Percentiles rank a stretch among this genome's conserved stretches.
phyloP scores from a whole-genome alignment of 108 stramenopile species.

The Cyclotella cryptica region DNA sequence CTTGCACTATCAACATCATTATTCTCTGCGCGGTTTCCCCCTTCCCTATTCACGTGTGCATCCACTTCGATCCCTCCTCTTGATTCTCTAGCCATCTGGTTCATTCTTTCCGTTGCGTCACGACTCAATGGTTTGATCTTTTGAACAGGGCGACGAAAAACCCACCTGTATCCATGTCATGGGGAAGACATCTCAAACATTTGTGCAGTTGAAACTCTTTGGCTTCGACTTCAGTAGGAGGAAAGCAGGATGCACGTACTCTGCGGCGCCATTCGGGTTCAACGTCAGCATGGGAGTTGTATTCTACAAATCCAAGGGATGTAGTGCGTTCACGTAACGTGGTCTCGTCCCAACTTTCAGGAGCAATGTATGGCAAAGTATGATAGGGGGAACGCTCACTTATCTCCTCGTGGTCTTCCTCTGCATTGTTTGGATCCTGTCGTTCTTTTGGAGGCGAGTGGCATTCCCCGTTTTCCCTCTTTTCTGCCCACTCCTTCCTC shows the following conservation, averaged over 20 bases:
- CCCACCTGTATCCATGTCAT: slow-evolving; percentile 98
- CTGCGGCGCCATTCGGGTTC: slow-evolving; percentile 62
- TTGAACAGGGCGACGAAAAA: slow-evolving; percentile 96
- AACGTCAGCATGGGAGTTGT: slow-evolving; percentile 71
- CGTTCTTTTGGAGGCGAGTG: slow-evolving; percentile 49
- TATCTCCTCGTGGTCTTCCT: slow-evolving; percentile 19
- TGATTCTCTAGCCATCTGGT: slow-evolving; percentile 41
- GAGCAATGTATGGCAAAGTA: slow-evolving; percentile 53
- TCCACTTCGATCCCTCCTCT: slow-evolving; percentile 31
- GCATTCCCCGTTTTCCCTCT: slow-evolving; percentile 31
- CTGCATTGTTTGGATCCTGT: slow-evolving; percentile 35
- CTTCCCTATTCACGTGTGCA: slow-evolving; percentile 13
- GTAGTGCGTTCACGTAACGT: slow-evolving; percentile 60
- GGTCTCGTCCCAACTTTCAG: slow-evolving; percentile 68
- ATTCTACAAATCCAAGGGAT: slow-evolving; percentile 68
- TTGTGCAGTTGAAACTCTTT: slow-evolving; percentile 76
- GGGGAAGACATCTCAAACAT: slow-evolving; percentile 94
- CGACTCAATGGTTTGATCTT: slow-evolving; percentile 82
- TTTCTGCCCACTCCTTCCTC: slow-evolving; percentile 58
- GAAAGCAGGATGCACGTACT: slow-evolving; percentile 74
- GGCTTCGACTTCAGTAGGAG: slow-evolving; percentile 88
- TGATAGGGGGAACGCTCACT: slow-evolving; percentile 44
- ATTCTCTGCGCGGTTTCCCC: slow-evolving; percentile 16
- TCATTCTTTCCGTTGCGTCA: slow-evolving; percentile 45
- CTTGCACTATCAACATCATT: slow-evolving; percentile 20